Evolutionary conservation across 345 rosid species (phyloP), one percentile per base, ranked within the genome.

Genomic region (Jatropha curcas): DNA sequence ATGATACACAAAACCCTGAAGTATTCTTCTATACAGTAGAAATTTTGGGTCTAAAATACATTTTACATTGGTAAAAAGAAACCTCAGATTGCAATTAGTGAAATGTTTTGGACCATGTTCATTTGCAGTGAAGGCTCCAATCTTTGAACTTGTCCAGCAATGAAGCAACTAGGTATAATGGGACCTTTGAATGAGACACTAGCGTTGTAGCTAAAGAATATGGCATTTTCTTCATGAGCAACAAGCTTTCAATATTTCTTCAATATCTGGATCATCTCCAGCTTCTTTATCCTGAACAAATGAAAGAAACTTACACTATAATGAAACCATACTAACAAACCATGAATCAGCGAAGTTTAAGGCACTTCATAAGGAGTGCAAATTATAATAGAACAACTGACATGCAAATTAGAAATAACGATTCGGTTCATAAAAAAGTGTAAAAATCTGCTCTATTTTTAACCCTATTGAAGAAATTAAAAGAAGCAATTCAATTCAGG

Each of bases 271-370:
- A 71, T 92, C 98, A 75, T 92, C 98, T 72, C 96, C 98, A 39
- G 98, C 96, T 84, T 92, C 98, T 85, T 90, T 90, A 74, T 90
- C 98, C 98, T 92, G 81, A n/a, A 66, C 63, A 48, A 74, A 17
- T 33, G 35, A 71, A 76, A 67, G 16, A 55, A 67, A 50, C 46
- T 66, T 30, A 35, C 3, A 65, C 45, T 6, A 33, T 31, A 10
- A 19, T 53, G 50, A 19, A 52, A 25, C 31, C 24, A 55, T 37
- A 4, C 10, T 34, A 46, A 22, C 7, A 72, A 7, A 62, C 19
- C 7, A 66, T 43, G 10, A 19, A 43, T 43, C 48, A n/a, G n/a
- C n/a, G n/a, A n/a, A n/a, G n/a, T n/a, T n/a, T n/a, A n/a, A n/a
- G n/a, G n/a, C n/a, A n/a, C n/a, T n/a, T n/a, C n/a, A n/a, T n/a